A percentile compares a stretch with the other conserved stretches of the same genome.
These are phyloP conservation scores for Aaosphaeria arxii DNA, from an alignment of 2,329 filamentous ascomycete species.

Conservation along the genomic window DNA sequence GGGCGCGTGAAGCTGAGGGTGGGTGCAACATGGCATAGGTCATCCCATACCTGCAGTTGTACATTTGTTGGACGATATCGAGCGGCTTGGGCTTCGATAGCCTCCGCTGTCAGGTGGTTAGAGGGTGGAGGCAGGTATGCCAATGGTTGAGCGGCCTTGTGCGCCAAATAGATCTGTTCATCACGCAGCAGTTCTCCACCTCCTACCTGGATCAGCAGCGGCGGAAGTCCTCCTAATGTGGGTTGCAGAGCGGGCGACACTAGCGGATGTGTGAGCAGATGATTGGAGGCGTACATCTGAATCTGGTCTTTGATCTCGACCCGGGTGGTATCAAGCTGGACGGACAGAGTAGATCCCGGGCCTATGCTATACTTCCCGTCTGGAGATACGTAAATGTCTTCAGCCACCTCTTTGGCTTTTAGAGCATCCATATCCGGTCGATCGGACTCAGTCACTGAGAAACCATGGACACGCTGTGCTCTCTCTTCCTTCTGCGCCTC, in stretches of 20 bases:
- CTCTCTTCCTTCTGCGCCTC: slow-evolving; percentile 33
- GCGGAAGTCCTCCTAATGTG: slow-evolving; percentile 84
- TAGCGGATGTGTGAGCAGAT: slow-evolving; percentile 78
- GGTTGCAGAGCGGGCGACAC: slow-evolving; percentile 88
- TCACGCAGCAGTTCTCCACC: slow-evolving; percentile 88
- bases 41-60: slow-evolving; percentile 93
- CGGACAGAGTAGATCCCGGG: slow-evolving; percentile 49
- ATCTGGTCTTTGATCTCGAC: slow-evolving; percentile 87
- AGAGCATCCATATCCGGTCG: slow-evolving; percentile 11
- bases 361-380: slow-evolving; percentile 38
- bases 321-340: slow-evolving; percentile 63
- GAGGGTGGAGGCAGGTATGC: slow-evolving; percentile 63
- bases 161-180: slow-evolving; percentile 91
- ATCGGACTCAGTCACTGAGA: slow-evolving; percentile 23
- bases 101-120: slow-evolving; percentile 48
- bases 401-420: slow-evolving; percentile 1
- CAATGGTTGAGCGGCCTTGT: slow-evolving; percentile 84
- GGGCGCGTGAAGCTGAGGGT: slow-evolving; percentile 96
- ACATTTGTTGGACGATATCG: slow-evolving; percentile 83
- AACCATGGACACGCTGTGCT: slow-evolving; percentile 33
- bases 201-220: slow-evolving; percentile 80
- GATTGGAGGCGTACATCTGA: slow-evolving; percentile 82
- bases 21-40: slow-evolving; percentile 86
- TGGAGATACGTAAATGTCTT: slow-evolving; percentile 20
- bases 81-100: slow-evolving; percentile 61